Conservation (phyloP, 768 basidiomycete species). For the Cytidiella melzeri region DNA sequence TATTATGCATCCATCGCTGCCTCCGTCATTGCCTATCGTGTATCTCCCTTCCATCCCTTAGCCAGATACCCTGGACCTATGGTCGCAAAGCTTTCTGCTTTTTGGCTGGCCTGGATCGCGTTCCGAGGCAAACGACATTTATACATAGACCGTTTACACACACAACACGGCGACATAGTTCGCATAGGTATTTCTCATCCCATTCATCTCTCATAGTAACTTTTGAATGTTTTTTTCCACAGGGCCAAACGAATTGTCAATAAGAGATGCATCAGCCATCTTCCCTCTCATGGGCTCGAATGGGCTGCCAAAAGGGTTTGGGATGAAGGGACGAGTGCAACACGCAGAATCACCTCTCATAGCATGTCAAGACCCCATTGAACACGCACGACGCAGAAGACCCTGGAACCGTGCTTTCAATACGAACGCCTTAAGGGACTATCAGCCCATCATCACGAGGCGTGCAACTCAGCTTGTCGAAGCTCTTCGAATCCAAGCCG, state of each 20-base stretch:
- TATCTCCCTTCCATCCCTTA: slow-evolving; percentile 23
- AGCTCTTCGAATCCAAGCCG: slow-evolving; percentile 2
- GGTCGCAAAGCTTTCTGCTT: slow-evolving; percentile 15
- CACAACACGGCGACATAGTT: slow-evolving; percentile 20
- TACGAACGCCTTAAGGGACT: slow-evolving; percentile 5
- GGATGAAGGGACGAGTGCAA: slow-evolving; percentile 8
- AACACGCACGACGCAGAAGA: slow-evolving; percentile 3
- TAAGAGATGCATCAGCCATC: slow-evolving; percentile 16
- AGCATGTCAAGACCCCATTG: neutral
- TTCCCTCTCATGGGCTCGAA: slow-evolving; percentile 17
- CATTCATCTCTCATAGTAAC: neutral
- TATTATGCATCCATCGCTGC: slow-evolving; percentile 6
- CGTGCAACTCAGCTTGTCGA: slow-evolving; percentile 5
- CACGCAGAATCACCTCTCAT: neutral
- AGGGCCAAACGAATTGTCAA: slow-evolving; percentile 23
- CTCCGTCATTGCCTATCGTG: slow-evolving; percentile 18
- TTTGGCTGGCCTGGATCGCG: slow-evolving; percentile 8
- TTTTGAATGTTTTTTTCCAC: neutral
- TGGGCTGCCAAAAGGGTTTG: slow-evolving; percentile 21
- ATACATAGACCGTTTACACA: slow-evolving; percentile 14
- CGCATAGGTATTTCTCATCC: slow-evolving; percentile 16
- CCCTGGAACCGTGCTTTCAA: slow-evolving; percentile 8
- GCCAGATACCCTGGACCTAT: slow-evolving; percentile 20
- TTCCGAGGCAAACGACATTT: slow-evolving; percentile 14
- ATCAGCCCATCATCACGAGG: slow-evolving; percentile 1